These are phyloP conservation scores for Rauvolfia tetraphylla DNA, from an alignment of 257 asterid species.

Conservation along the genomic window DNA sequence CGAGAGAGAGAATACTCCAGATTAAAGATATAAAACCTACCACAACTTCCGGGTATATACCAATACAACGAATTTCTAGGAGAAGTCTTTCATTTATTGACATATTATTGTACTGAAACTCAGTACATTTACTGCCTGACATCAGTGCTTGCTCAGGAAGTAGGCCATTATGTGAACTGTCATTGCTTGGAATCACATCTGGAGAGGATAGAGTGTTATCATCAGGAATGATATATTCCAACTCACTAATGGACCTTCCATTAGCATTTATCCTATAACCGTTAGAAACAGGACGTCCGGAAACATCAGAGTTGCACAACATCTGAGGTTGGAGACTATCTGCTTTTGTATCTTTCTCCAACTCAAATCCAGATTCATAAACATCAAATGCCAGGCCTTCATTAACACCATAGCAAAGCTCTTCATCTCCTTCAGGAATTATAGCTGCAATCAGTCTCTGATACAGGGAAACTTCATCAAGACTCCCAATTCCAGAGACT, in stretches of 20 bases:
- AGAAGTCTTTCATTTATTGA: conserved; percentile 68
- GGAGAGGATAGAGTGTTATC: conserved; percentile 29
- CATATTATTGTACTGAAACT: conserved; percentile 59
- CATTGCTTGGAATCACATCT: conserved; percentile 36
- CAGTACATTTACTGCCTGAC: conserved; percentile 48
- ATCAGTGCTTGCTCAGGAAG: conserved; percentile 34
- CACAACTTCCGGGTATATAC: conserved; percentile 72
- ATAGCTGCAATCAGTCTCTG: conserved; percentile 85
- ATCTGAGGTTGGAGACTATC: conserved; percentile 38
- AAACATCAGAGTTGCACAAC: conserved; percentile 39
- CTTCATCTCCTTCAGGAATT: conserved; percentile 61
- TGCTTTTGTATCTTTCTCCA: conserved; percentile 46
- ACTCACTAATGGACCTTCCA: conserved; percentile 43
- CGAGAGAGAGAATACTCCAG: neutral
- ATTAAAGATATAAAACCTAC: conserved; percentile 43
- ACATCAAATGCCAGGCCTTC: conserved; percentile 46
- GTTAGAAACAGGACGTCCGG: conserved; percentile 47
- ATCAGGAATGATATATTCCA: conserved; percentile 37
- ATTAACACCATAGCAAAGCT: conserved; percentile 36
- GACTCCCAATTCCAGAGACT: conserved; percentile 40
- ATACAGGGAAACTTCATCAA: conserved; percentile 51
- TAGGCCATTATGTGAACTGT: conserved; percentile 44
- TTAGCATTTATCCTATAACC: conserved; percentile 42
- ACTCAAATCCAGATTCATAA: conserved; percentile 48
- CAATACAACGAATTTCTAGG: conserved; percentile 71